Evolutionary conservation across 805 yeast species (phyloP).

Genomic region (Lachancea meyersii): DNA sequence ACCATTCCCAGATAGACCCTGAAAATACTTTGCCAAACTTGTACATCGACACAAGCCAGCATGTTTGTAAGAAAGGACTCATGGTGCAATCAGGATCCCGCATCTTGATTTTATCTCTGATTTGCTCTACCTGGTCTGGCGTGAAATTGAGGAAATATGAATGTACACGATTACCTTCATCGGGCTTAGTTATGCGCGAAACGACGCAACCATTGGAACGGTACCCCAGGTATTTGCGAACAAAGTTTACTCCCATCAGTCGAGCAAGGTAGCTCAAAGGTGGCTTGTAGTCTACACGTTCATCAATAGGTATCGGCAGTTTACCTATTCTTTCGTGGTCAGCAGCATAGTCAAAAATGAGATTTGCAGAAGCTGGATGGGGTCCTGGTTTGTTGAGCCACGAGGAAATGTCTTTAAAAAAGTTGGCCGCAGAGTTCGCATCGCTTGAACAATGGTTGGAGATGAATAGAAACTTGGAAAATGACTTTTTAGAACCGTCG

Average conservation of each 20-base stretch:
- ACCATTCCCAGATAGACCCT: conserved; percentile 16
- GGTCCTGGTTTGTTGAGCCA: conserved; percentile 3
- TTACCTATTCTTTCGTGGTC: conserved; percentile 14
- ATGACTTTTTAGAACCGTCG: background rate
- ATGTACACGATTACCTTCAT: conserved; percentile 10
- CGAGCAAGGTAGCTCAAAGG: conserved; percentile 11
- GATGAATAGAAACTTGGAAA: conserved; percentile 14
- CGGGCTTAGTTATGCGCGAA: background rate
- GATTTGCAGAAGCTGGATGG: background rate
- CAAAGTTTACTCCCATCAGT: conserved; percentile 12
- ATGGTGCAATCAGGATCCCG: conserved; percentile 14
- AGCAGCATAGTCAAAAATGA: conserved; percentile 14
- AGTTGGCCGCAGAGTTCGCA: conserved; percentile 19
- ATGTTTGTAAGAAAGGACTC: conserved; percentile 25
- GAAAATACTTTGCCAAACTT: conserved; percentile 16
- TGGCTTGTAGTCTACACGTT: conserved; percentile 20
- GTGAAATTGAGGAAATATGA: conserved; percentile 14
- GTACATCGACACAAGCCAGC: conserved; percentile 17
- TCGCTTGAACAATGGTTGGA: conserved; percentile 27
- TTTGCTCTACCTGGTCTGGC: conserved; percentile 8
- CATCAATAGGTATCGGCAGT: conserved; percentile 22
- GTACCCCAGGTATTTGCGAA: conserved; percentile 13
- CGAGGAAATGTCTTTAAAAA: conserved; percentile 18
- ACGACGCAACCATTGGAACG: conserved; percentile 12
- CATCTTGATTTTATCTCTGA: conserved; percentile 12